Evolutionary conservation across 2,329 filamentous ascomycete species (phyloP).

Genomic region (Daldinia eschscholtzii): DNA sequence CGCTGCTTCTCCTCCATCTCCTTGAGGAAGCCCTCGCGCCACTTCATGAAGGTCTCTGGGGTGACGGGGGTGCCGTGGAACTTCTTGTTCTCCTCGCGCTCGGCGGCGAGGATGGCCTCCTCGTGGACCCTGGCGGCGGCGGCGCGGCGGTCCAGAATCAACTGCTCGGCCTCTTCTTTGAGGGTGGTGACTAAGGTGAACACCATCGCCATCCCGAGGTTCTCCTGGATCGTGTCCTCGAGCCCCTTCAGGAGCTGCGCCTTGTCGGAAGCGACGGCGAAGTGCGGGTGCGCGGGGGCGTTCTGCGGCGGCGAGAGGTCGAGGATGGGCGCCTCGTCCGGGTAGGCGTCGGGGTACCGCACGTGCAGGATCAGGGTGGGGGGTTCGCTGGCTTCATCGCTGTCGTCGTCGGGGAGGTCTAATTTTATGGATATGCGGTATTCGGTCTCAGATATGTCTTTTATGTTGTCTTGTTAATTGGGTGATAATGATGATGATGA

Average conservation of each 20-base stretch:
- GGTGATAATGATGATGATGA: neutral
- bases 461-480: neutral
- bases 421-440: constrained; percentile 89
- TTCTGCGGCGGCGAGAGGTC: constrained; percentile 83
- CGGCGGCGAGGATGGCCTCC: constrained; percentile 68
- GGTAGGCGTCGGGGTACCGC: constrained; percentile 90
- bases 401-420: constrained; percentile 77
- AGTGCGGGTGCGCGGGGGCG: constrained; percentile 74
- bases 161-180: constrained; percentile 90
- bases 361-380: constrained; percentile 86
- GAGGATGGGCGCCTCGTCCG: constrained; percentile 85
- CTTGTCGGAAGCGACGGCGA: constrained; percentile 86
- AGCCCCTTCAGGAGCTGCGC: constrained; percentile 77
- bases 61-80: constrained; percentile 93
- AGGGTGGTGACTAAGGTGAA: constrained; percentile 89
- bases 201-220: constrained; percentile 96
- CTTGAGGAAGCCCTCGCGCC: constrained; percentile 80
- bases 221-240: constrained; percentile 85
- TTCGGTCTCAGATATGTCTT: constrained; percentile 90
- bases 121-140: constrained; percentile 70
- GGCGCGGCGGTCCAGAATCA: constrained; percentile 80
- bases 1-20: constrained; percentile 83
- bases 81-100: constrained; percentile 95
- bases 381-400: constrained; percentile 71
- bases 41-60: constrained; percentile 84